phyloP scores from a whole-genome alignment of 495 filamentous ascomycete species.

The Aspergillus conjunctus region DNA sequence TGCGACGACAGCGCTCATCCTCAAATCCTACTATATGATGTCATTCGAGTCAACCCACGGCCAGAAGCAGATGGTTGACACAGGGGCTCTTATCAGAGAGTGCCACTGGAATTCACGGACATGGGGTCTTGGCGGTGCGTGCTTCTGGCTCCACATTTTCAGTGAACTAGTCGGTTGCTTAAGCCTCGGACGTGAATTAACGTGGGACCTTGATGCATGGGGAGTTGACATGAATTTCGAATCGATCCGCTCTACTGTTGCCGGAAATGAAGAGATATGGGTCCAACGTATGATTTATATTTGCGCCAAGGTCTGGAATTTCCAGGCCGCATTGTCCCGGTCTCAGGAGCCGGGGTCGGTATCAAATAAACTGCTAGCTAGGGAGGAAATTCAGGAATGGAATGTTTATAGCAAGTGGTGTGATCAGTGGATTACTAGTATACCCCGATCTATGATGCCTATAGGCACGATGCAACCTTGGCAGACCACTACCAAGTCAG shows the following conservation, averaged over 20 bases:
- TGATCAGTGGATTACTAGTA: slow-evolving; percentile 75
- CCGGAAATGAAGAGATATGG: slow-evolving; percentile 81
- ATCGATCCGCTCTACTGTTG: slow-evolving; percentile 38
- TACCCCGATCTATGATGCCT: slow-evolving; percentile 85
- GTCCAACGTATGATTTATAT: slow-evolving; percentile 88
- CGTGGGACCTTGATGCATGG: slow-evolving; percentile 94
- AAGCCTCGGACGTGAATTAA: slow-evolving; percentile 81
- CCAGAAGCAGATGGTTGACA: slow-evolving; percentile 86
- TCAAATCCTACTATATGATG: slow-evolving; percentile 95
- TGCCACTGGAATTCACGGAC: slow-evolving; percentile 86
- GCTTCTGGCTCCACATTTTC: slow-evolving; percentile 92
- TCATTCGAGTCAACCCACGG: slow-evolving; percentile 65
- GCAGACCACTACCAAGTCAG: slow-evolving; percentile 66
- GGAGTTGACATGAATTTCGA: slow-evolving; percentile 80
- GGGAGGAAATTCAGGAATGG: slow-evolving; percentile 76
- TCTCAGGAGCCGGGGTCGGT: slow-evolving; percentile 60
- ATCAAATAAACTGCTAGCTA: slow-evolving; percentile 62
- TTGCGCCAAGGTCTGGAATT: slow-evolving; percentile 84
- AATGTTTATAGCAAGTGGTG: slow-evolving; percentile 69
- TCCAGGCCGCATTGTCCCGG: slow-evolving; percentile 66
- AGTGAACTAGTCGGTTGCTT: slow-evolving; percentile 89
- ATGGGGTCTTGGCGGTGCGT: slow-evolving; percentile 78
- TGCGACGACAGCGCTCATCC: slow-evolving; percentile 82
- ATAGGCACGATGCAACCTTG: slow-evolving; percentile 73
- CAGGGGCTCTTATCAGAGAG: slow-evolving; percentile 85